Percentiles rank a stretch among this genome's conserved stretches.
These are phyloP conservation scores for Microdochium bolleyi DNA, from an alignment of 2,329 filamentous ascomycete species.

Conservation along the genomic window DNA sequence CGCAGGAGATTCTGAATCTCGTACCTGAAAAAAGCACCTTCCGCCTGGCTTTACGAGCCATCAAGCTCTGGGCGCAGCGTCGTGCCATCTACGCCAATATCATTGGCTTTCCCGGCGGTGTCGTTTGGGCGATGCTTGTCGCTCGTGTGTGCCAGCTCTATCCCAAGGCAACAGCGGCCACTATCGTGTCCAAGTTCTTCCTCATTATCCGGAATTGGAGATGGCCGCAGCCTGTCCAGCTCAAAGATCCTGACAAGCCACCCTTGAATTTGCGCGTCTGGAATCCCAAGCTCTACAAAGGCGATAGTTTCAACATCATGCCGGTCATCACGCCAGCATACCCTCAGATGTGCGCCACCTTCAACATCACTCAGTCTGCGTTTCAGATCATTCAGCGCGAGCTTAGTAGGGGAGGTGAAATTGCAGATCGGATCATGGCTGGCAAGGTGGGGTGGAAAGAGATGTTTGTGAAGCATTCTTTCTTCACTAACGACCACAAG, in stretches of 20 bases:
- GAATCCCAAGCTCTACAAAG: constrained; percentile 85
- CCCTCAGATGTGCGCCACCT: constrained; percentile 95
- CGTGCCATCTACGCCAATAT: constrained; percentile 94
- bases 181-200: constrained; percentile 92
- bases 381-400: constrained; percentile 79
- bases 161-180: constrained; percentile 80
- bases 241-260: constrained; percentile 81
- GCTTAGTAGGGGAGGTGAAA: constrained; percentile 66
- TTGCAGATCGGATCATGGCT: constrained; percentile 71
- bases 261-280: constrained; percentile 79
- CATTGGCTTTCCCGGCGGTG: constrained; percentile 91
- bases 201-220: constrained; percentile 83
- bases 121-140: constrained; percentile 97
- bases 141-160: constrained; percentile 94
- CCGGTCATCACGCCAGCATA: constrained; percentile 97
- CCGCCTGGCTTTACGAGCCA: constrained; percentile 76
- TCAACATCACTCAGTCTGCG: constrained; percentile 84
- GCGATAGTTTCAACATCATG: constrained; percentile 85
- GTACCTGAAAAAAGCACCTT: constrained; percentile 90
- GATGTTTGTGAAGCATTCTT: constrained; percentile 81
- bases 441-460: constrained; percentile 78
- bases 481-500: constrained; percentile 89
- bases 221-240: constrained; percentile 87
- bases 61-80: constrained; percentile 93
- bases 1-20: constrained; percentile 80